Evolutionary conservation across 2,329 filamentous ascomycete genomes (phyloP), one percentile per base, ranked within the genome.

Genomic region (Parastagonospora avenae): DNA sequence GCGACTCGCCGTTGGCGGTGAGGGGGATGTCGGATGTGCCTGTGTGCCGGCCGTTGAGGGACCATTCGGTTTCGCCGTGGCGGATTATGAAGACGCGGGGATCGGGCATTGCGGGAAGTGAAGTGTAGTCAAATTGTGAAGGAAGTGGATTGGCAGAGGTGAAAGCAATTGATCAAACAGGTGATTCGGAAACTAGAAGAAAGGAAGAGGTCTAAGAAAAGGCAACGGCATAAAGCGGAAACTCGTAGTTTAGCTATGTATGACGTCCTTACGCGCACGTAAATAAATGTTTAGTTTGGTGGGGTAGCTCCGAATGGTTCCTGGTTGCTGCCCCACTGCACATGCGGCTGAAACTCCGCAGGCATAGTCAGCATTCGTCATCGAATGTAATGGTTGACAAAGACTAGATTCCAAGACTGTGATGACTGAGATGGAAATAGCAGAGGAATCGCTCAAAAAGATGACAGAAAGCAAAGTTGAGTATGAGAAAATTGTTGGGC

Each of bases 31-130:
- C 92, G n/a, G 89, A 90, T 27, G 79, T 82, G 44, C 92, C 89
- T 0, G 93, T 97, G 76, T 97, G 71, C 1, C 72, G 70, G 31
- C 91, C 92, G 62, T 88, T 88, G 41, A 96, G 85, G 4, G 90
- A 95, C 92, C 92, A 97, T 79, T 96, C 91, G 4, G 92, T 97
- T 78, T 97, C 91, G 76, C 92, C 93, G 70, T 97, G 92, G 63
- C 92, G 90, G 64, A 81, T 74, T 55, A 81, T 78, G 73, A 81
- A 81, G 68, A 81, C 77, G 42, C 79, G 72, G 5, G 79, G 78
- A 19, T 77, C 77, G 10, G 76, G 75, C 76, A 74, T 74, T 44
- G 53, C 53, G 50, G 16, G 29, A 33, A 29, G 8, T n/a, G 42
- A 27, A 19, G 33, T 53, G 32, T 24, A 5, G 19, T 24, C 19